Conservation (phyloP, 176 grass and related monocot genomes). For the Musa schizocarpa region DNA sequence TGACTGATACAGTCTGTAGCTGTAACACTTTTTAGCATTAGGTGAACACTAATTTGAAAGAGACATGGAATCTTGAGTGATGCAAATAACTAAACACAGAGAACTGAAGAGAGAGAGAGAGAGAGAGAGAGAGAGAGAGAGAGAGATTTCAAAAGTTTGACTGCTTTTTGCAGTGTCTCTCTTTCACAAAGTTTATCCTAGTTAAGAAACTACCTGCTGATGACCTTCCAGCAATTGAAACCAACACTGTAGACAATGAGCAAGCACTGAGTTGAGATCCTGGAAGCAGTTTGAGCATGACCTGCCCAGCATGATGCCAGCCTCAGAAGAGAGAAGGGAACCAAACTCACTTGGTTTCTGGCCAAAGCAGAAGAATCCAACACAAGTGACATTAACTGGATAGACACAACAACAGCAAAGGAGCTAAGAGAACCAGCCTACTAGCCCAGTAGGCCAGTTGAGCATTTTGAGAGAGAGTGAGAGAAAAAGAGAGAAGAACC, state of each 20-base stretch:
- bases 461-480: not conserved
- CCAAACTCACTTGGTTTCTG: slow-evolving; percentile 1
- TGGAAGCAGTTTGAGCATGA: not conserved
- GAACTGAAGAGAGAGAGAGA: too few species aligned
- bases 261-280: not conserved
- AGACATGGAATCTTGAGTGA: too few species aligned
- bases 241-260: not conserved
- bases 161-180: not conserved
- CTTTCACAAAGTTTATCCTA: not conserved
- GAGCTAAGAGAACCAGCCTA: not conserved
- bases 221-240: not conserved
- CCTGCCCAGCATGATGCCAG: not conserved
- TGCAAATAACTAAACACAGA: too few species aligned
- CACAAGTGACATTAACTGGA: not conserved
- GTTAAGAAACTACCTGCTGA: slow-evolving; percentile 3
- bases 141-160: too few species aligned
- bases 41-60: too few species aligned
- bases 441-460: not conserved
- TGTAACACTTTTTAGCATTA: too few species aligned
- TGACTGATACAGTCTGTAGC: too few species aligned
- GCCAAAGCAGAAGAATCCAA: slow-evolving; percentile 3
- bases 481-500: not conserved
- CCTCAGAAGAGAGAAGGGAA: not conserved
- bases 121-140: too few species aligned
- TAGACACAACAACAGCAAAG: not conserved